These are phyloP conservation scores for Discostella stelligeroides DNA, from an alignment of 108 stramenopile genomes.

Conservation along the genomic window DNA sequence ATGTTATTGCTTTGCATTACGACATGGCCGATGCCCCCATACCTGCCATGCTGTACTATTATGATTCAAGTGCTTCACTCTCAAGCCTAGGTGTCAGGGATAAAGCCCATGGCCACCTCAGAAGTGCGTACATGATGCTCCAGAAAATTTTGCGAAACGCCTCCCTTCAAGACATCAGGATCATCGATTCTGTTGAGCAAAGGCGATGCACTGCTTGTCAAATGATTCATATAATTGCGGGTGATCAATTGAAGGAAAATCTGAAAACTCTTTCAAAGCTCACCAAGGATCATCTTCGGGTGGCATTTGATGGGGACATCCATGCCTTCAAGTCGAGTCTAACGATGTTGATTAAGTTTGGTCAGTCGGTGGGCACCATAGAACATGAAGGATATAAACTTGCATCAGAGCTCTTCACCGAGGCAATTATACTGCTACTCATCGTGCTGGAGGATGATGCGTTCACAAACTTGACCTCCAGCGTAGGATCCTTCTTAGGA, in stretches of 20 bases:
- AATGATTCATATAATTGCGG: constrained; percentile 21
- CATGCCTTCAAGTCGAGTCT: constrained; percentile 18
- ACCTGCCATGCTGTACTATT: constrained; percentile 30
- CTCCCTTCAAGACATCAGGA: constrained; percentile 1
- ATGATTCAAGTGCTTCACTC: constrained; percentile 20
- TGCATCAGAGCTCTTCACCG: constrained; percentile 30
- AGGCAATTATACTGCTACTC: constrained; percentile 24
- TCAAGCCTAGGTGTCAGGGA: constrained; percentile 30
- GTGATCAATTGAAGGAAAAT: constrained; percentile 15
- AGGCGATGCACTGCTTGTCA: constrained; percentile 18
- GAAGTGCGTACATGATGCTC: constrained; percentile 31
- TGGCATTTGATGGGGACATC: constrained; percentile 18
- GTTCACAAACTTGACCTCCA: constrained; percentile 23
- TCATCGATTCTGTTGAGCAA: constrained; percentile 18
- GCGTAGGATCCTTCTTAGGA: constrained; percentile 12
- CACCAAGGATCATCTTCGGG: constrained; percentile 32
- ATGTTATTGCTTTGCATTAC: constrained; percentile 29
- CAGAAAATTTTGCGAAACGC: constrained; percentile 21
- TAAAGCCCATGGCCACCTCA: constrained; percentile 22
- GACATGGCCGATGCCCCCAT: constrained; percentile 25
- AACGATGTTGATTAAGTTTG: constrained; percentile 29
- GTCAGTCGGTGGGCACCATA: constrained; percentile 35
- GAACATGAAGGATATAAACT: constrained; percentile 28
- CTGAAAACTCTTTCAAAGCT: constrained; percentile 23
- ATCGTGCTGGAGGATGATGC: constrained; percentile 28